Percentiles rank a stretch among this genome's conserved stretches.
Evolutionary conservation across 495 filamentous ascomycete genomes (phyloP).

Genomic region (Penicillium angulare): DNA sequence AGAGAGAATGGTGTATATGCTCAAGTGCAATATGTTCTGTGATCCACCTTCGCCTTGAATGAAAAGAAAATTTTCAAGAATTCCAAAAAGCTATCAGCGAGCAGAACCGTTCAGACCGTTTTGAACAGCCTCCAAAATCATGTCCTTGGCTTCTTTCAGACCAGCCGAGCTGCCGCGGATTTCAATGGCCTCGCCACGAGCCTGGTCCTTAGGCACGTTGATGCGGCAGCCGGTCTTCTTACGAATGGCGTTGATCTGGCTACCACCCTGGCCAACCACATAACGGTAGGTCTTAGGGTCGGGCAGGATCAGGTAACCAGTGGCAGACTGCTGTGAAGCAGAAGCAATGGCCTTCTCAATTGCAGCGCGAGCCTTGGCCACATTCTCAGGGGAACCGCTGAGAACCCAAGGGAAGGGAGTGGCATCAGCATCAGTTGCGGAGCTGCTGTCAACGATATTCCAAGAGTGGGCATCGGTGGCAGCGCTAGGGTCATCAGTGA

Average conservation of each 20-base stretch:
- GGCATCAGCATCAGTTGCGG: constrained; percentile 30
- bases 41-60: neutral
- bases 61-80: neutral
- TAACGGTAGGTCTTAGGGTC: constrained; percentile 87
- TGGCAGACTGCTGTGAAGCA: constrained; percentile 67
- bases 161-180: constrained; percentile 75
- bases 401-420: constrained; percentile 86
- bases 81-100: constrained; percentile 16
- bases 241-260: constrained; percentile 87
- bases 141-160: constrained; percentile 81
- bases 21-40: constrained; percentile 18
- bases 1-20: constrained; percentile 14
- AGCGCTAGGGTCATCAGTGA: constrained; percentile 74
- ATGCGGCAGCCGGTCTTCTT: constrained; percentile 91
- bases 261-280: constrained; percentile 85
- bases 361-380: constrained; percentile 71
- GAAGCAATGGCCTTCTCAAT: constrained; percentile 69
- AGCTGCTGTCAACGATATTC: constrained; percentile 65
- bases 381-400: constrained; percentile 68
- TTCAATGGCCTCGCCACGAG: constrained; percentile 80
- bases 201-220: constrained; percentile 80
- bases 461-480: constrained; percentile 69
- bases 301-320: constrained; percentile 84
- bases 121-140: constrained; percentile 79
- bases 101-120: constrained; percentile 34